phyloP scores from a whole-genome alignment of 2,329 filamentous ascomycete genomes.

The Trichoderma koningiopsis region DNA sequence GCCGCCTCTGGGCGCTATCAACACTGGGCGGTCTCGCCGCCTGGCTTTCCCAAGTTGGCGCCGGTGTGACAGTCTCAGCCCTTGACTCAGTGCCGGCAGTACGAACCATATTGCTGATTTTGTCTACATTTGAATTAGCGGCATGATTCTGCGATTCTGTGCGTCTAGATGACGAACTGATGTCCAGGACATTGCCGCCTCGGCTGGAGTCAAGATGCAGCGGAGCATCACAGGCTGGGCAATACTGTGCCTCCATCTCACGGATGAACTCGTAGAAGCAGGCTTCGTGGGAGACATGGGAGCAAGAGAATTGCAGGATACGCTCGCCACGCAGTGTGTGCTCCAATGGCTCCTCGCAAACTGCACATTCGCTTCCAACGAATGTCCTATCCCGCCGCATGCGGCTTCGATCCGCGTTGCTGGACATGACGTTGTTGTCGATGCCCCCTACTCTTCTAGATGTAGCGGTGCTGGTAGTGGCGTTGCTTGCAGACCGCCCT shows the following conservation, averaged over 20 bases:
- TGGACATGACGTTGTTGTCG: conserved; percentile 49
- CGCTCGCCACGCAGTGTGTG: conserved; percentile 92
- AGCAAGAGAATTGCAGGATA: conserved; percentile 92
- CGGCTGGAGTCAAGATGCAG: conserved; percentile 89
- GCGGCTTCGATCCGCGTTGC: conserved; percentile 68
- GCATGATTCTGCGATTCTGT: conserved; percentile 30
- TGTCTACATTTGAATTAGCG: conserved; percentile 62
- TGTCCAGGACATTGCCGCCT: conserved; percentile 88
- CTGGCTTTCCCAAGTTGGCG: conserved; percentile 71
- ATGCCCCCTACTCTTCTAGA: conserved; percentile 43
- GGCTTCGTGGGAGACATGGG: conserved; percentile 96
- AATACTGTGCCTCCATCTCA: conserved; percentile 91
- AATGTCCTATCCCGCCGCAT: conserved; percentile 90
- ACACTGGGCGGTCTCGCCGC: conserved; percentile 55
- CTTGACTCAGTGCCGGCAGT: conserved; percentile 69
- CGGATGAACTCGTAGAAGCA: conserved; percentile 99
- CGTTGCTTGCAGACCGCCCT: conserved; percentile 35
- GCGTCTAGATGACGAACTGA: conserved; percentile 59
- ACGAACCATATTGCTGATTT: conserved; percentile 90
- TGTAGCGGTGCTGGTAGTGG: conserved; percentile 36
- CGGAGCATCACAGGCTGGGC: conserved; percentile 89
- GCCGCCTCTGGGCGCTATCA: conserved; percentile 43
- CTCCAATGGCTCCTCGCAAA: conserved; percentile 95
- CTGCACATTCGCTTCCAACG: conserved; percentile 90
- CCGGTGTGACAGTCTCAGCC: conserved; percentile 51